Percentiles rank a stretch among this genome's conserved stretches.
Evolutionary conservation across 768 basidiomycete genomes (phyloP).

Genomic region (Naganishia kalamii): DNA sequence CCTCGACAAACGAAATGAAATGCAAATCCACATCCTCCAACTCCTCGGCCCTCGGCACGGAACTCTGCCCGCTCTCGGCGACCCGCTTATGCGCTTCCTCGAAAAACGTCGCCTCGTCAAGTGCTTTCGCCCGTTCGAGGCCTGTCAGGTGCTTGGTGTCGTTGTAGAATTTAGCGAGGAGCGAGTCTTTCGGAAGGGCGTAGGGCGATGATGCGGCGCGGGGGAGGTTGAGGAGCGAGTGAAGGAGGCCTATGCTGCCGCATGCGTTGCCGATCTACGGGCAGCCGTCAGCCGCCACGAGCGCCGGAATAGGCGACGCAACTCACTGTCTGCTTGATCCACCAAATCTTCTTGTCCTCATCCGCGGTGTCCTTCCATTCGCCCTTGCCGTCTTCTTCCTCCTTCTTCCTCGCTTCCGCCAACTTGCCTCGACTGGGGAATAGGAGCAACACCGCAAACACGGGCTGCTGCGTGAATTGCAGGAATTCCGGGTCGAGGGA

Average conservation of each 20-base stretch:
- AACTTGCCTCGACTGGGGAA: conserved; percentile 64
- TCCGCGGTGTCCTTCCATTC: conserved; percentile 47
- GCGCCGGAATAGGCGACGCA: neutral
- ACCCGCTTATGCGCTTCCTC: conserved; percentile 67
- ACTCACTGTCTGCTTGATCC: conserved; percentile 82
- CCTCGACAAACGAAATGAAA: conserved; percentile 78
- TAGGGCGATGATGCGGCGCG: conserved; percentile 32
- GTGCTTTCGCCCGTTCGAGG: conserved; percentile 63
- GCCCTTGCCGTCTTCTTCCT: conserved; percentile 56
- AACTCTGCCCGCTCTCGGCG: conserved; percentile 63
- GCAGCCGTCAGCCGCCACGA: neutral
- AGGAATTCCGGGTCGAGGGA: conserved; percentile 58
- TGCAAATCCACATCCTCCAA: conserved; percentile 66
- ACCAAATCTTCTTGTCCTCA: conserved; percentile 62
- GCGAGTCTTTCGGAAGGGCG: conserved; percentile 30
- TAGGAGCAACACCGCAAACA: conserved; percentile 75
- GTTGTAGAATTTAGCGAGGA: conserved; percentile 39
- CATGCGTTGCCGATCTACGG: conserved; percentile 74
- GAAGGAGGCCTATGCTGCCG: conserved; percentile 70
- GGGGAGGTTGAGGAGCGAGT: conserved; percentile 70
- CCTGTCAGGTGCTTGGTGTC: conserved; percentile 30
- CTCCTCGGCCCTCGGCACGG: conserved; percentile 52
- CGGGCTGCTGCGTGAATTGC: conserved; percentile 61
- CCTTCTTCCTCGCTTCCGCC: conserved; percentile 54
- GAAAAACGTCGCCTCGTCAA: conserved; percentile 72